Conservation (phyloP, 2,329 filamentous ascomycete genomes). For the Sclerotiophoma versabilis region DNA sequence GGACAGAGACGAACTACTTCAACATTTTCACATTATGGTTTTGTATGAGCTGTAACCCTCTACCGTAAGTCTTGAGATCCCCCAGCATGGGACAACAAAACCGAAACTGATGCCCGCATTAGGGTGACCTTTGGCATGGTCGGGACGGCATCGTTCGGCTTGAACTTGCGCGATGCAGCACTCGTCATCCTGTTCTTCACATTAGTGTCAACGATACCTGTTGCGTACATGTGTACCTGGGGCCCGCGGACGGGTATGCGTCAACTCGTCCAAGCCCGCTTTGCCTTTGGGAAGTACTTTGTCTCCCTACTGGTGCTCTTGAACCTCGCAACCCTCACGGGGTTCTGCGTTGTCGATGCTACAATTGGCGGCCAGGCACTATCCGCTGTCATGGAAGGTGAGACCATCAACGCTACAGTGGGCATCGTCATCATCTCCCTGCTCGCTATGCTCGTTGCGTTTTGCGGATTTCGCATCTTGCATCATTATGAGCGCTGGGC, state of each 20-base stretch:
- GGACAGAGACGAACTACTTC: slow-evolving; percentile 61
- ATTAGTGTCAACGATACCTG: slow-evolving; percentile 60
- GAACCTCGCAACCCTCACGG: slow-evolving; percentile 68
- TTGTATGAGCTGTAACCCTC: slow-evolving; percentile 62
- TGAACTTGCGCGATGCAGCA: slow-evolving; percentile 63
- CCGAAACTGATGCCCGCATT: background rate
- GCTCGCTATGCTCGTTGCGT: slow-evolving; percentile 65
- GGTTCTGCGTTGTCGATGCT: slow-evolving; percentile 69
- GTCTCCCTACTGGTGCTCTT: slow-evolving; percentile 67
- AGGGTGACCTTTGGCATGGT: slow-evolving; percentile 70
- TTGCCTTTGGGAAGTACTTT: slow-evolving; percentile 63
- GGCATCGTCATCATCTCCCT: slow-evolving; percentile 69
- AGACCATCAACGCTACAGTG: slow-evolving; percentile 59
- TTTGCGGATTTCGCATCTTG: slow-evolving; percentile 64
- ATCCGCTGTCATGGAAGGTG: slow-evolving; percentile 43
- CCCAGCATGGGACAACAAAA: background rate
- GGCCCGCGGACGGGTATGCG: slow-evolving; percentile 70
- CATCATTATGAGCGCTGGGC: slow-evolving; percentile 66
- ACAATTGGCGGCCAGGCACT: slow-evolving; percentile 65
- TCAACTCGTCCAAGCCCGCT: slow-evolving; percentile 71
- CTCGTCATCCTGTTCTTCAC: slow-evolving; percentile 71
- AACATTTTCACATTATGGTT: slow-evolving; percentile 69
- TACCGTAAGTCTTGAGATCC: slow-evolving; percentile 58
- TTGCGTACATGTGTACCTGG: slow-evolving; percentile 65
- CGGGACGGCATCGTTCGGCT: slow-evolving; percentile 62